Evolutionary conservation across 2,329 filamentous ascomycete species (phyloP), one percentile per base, ranked within the genome.

Genomic region (Microcyclosporella mali): DNA sequence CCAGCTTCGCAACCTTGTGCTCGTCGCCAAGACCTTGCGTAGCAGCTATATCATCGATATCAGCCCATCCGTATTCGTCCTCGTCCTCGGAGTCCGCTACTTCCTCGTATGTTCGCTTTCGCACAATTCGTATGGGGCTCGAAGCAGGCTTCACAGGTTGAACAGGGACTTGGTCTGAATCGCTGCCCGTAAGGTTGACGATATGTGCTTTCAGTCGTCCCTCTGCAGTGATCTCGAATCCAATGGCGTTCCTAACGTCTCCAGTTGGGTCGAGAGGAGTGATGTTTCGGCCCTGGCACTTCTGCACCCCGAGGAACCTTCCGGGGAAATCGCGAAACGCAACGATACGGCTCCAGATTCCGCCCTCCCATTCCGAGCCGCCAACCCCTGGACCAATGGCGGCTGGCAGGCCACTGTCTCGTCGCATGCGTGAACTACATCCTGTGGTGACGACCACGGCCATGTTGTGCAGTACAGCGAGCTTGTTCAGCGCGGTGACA

Each of bases 371-470:
- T 32, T 84, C 78, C 15, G 73, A 73, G 11, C 84, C 81, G 43
- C 83, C 83, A 49, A 95, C 73, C 31, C 86, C 80, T 12, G 88
- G 84, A 40, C 82, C 76, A 37, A 97, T 70, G 9, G 82, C 77
- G 11, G 88, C 84, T 50, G 76, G 81, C 2, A 57, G 33, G 3
- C 60, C 58, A 28, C 50, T 58, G 14, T 56, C 58, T 3, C 72
- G 71, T 49, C 84, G 81, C 67, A 94, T 82, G 52, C 82, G 84
- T n/a, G 87, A 94, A 32, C 82, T 84, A 46, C 84, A 87, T 60
- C 94, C 88, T 29, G 82, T 88, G 37, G 88, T 73, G 15, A 92
- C 63, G 2, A 95, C 70, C 32, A 94, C 72, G 17, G 87, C 84
- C 40, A 89, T 72, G 56, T 85, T 77, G 50, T 79, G 77, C 21